These are phyloP conservation scores for Colletotrichum shisoi DNA, from an alignment of 2,329 filamentous ascomycete genomes.

Conservation along the genomic window DNA sequence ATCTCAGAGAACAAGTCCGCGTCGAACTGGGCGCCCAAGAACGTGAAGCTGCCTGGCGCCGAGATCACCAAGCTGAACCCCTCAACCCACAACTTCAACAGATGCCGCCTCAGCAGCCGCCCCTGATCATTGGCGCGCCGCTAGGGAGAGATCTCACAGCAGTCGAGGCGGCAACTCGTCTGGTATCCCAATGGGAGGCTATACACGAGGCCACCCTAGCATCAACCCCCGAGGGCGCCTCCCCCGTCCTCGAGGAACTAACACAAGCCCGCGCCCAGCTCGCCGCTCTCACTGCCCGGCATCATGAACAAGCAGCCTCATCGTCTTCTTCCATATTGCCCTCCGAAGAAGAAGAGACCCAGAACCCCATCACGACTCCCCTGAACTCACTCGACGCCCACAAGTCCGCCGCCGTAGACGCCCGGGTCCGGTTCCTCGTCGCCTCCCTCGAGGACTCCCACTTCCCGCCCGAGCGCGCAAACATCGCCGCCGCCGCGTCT, in stretches of 20 bases:
- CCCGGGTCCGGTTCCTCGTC: constrained; percentile 48
- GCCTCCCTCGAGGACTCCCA: constrained; percentile 45
- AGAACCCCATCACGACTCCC: not conserved
- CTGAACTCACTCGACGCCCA: constrained; percentile 29
- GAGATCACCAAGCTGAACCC: not conserved
- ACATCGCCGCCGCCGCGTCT: constrained; percentile 54
- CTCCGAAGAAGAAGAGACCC: not conserved
- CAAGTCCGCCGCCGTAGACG: constrained; percentile 42
- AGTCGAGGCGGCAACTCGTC: constrained; percentile 50
- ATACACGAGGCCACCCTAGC: constrained; percentile 45
- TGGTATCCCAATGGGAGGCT: constrained; percentile 49
- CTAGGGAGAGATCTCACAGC: constrained; percentile 50
- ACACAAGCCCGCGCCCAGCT: constrained; percentile 23
- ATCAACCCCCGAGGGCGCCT: constrained; percentile 25
- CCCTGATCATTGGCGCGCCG: constrained; percentile 48
- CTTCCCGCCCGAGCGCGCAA: constrained; percentile 50
- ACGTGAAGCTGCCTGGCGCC: constrained; percentile 14
- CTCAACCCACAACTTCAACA: not conserved
- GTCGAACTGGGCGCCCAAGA: constrained; percentile 18
- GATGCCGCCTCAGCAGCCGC: constrained; percentile 30
- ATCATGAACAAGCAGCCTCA: not conserved
- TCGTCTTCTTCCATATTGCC: not conserved
- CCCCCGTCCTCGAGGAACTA: constrained; percentile 28
- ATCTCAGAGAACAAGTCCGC: constrained; percentile 16
- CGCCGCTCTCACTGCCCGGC: constrained; percentile 3